Conservation (phyloP, 2,329 filamentous ascomycete genomes). For the Dactylellina haptotyla region DNA sequence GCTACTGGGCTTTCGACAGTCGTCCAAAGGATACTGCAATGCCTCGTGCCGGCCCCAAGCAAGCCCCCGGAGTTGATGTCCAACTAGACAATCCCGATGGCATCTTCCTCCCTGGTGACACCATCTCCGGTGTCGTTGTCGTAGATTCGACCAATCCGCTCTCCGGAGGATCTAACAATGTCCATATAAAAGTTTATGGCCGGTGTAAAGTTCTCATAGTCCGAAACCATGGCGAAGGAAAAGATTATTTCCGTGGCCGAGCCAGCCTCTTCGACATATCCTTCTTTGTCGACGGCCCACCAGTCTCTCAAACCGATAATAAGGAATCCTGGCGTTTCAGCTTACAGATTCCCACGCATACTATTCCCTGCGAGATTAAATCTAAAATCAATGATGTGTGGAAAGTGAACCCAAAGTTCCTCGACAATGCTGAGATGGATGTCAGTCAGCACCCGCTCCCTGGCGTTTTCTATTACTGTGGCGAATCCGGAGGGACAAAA, state of each 20-base stretch:
- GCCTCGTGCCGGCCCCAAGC: constrained; percentile 39
- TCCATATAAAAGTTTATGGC: constrained; percentile 35
- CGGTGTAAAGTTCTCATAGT: constrained; percentile 43
- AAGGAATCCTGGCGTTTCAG: constrained; percentile 15
- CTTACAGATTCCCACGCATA: constrained; percentile 35
- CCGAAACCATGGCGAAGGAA: constrained; percentile 29
- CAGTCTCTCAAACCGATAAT: neutral
- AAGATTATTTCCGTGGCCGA: constrained; percentile 45
- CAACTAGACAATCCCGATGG: constrained; percentile 11
- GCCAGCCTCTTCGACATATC: constrained; percentile 26
- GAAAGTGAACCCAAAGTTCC: constrained; percentile 40
- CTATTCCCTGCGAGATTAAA: constrained; percentile 9
- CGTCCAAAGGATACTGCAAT: neutral
- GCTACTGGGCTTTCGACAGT: neutral
- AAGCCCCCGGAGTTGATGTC: constrained; percentile 22
- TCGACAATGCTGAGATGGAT: constrained; percentile 48
- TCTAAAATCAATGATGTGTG: constrained; percentile 19
- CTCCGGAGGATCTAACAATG: neutral
- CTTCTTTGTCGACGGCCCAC: constrained; percentile 27
- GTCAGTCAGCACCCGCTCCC: constrained; percentile 27
- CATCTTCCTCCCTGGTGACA: constrained; percentile 39
- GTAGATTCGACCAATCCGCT: neutral
- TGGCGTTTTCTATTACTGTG: constrained; percentile 44
- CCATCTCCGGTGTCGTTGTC: constrained; percentile 12
- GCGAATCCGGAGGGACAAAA: constrained; percentile 13